A percentile compares a stretch with the other conserved stretches of the same genome.
Evolutionary conservation across 2,329 filamentous ascomycete species (phyloP).

Genomic region (Myrmaecium sp.): DNA sequence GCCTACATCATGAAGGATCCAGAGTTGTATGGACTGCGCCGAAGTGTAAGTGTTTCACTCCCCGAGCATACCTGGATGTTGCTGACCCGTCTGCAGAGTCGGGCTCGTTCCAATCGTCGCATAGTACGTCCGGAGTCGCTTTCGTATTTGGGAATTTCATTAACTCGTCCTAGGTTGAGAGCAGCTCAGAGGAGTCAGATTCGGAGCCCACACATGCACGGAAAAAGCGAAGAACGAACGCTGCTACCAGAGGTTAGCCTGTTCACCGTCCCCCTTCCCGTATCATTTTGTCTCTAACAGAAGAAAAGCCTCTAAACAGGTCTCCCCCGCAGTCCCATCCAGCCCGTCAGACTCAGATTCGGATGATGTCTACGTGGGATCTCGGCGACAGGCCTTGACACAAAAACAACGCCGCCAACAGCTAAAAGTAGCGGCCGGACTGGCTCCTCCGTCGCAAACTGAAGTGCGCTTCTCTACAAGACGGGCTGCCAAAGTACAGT

Average conservation of each 20-base stretch:
- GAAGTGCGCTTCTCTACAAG: slow-evolving; percentile 88
- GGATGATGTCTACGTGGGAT: slow-evolving; percentile 57
- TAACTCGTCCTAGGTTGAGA: slow-evolving; percentile 33
- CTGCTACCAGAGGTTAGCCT: slow-evolving; percentile 41
- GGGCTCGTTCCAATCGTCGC: slow-evolving; percentile 44
- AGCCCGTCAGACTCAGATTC: slow-evolving; percentile 52
- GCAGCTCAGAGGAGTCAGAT: slow-evolving; percentile 40
- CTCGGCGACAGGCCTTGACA: slow-evolving; percentile 45
- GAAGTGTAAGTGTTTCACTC: slow-evolving; percentile 52
- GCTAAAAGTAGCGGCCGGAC: slow-evolving; percentile 43
- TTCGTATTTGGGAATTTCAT: slow-evolving; percentile 8
- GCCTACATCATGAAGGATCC: slow-evolving; percentile 82
- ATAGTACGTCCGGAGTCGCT: slow-evolving; percentile 31
- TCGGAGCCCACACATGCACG: slow-evolving; percentile 47
- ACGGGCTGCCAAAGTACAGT: slow-evolving; percentile 58
- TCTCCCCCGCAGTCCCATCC: slow-evolving; percentile 34
- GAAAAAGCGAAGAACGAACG: slow-evolving; percentile 53
- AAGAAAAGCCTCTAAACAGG: slow-evolving; percentile 29
- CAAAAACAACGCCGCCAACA: slow-evolving; percentile 65
- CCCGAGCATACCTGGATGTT: slow-evolving; percentile 5
- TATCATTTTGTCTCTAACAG: slow-evolving; percentile 6
- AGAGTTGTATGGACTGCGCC: slow-evolving; percentile 80
- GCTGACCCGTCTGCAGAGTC: slow-evolving; percentile 30
- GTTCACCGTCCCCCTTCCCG: slow-evolving; percentile 2
- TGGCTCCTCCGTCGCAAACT: slow-evolving; percentile 45